phyloP scores from a whole-genome alignment of 805 yeast species.

The Suhomyces emberorum region DNA sequence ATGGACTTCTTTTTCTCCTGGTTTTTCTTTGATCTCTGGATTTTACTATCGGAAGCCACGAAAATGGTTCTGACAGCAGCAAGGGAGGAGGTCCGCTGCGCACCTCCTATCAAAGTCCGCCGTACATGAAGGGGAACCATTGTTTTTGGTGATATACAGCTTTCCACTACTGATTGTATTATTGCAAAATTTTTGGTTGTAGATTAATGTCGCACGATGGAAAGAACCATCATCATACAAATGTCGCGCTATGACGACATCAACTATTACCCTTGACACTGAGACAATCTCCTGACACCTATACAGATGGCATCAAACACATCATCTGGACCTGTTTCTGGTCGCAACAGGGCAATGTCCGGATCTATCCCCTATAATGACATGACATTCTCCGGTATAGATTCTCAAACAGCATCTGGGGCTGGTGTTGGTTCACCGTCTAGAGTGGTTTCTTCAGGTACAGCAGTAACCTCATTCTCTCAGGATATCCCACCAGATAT shows the following conservation, averaged over 20 bases:
- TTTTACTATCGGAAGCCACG: slow-evolving; percentile 3
- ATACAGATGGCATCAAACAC: slow-evolving; percentile 3
- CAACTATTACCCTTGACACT: too few relatives aligned
- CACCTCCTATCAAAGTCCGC: too few relatives aligned
- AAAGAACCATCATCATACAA: too few relatives aligned
- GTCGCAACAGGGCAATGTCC: slow-evolving; percentile 16
- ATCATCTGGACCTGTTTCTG: slow-evolving; percentile 5
- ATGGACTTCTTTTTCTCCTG: slow-evolving; percentile 3
- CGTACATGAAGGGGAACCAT: too few relatives aligned
- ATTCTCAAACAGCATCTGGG: slow-evolving; percentile 18
- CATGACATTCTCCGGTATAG: slow-evolving; percentile 21
- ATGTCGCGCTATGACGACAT: slow-evolving; percentile 2
- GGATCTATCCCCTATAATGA: slow-evolving; percentile 17
- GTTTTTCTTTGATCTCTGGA: background rate
- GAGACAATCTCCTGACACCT: background rate
- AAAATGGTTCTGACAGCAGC: slow-evolving; percentile 2
- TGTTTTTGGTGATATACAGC: too few relatives aligned
- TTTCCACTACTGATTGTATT: too few relatives aligned
- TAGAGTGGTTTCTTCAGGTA: slow-evolving; percentile 9
- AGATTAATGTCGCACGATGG: too few relatives aligned
- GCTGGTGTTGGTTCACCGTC: slow-evolving; percentile 12
- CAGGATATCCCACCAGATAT: slow-evolving; percentile 46
- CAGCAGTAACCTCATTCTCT: slow-evolving; percentile 10
- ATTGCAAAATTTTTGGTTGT: too few relatives aligned
- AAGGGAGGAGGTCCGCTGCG: too few relatives aligned